A percentile compares a stretch with the other conserved stretches of the same genome.
These are phyloP conservation scores for Sugiyamaella lignohabitans DNA, from an alignment of 805 yeast species.

Conservation along the genomic window DNA sequence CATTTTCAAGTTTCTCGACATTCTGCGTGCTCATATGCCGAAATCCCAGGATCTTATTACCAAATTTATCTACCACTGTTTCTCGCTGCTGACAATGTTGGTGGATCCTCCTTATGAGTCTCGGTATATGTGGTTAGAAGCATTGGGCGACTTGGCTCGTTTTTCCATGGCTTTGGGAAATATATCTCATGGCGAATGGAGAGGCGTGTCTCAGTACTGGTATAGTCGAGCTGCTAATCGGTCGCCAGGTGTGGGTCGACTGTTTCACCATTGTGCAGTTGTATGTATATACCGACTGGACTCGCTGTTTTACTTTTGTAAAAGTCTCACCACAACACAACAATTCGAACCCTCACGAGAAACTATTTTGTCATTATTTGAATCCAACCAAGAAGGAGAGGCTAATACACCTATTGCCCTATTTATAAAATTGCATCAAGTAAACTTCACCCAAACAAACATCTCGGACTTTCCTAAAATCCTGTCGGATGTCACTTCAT, in stretches of 20 bases:
- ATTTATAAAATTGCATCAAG: conserved; percentile 16
- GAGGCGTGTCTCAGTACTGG: conserved; percentile 77
- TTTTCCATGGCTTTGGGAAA: conserved; percentile 85
- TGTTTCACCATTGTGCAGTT: conserved; percentile 81
- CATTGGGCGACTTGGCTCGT: conserved; percentile 76
- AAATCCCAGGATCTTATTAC: conserved; percentile 16
- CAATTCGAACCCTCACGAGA: conserved; percentile 20
- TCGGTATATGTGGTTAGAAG: conserved; percentile 61
- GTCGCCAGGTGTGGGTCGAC: conserved; percentile 76
- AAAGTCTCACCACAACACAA: conserved; percentile 17
- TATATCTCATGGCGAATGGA: conserved; percentile 80
- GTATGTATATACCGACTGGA: conserved; percentile 60
- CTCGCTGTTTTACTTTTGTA: conserved; percentile 23
- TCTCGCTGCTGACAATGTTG: conserved; percentile 19
- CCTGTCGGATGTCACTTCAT: conserved; percentile 2
- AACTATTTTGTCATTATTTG: conserved; percentile 16
- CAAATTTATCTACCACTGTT: conserved; percentile 20
- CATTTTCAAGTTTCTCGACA: conserved; percentile 22
- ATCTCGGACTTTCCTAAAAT: conserved; percentile 4
- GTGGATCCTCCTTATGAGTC: conserved; percentile 24
- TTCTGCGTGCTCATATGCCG: conserved; percentile 17
- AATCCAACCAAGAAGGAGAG: conserved; percentile 13
- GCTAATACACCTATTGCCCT: conserved; percentile 10
- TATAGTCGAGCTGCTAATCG: conserved; percentile 65
- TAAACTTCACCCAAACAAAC: conserved; percentile 8